Evolutionary conservation across 768 basidiomycete species (phyloP), one percentile per base, ranked within the genome.

Genomic region (Suillus plorans): DNA sequence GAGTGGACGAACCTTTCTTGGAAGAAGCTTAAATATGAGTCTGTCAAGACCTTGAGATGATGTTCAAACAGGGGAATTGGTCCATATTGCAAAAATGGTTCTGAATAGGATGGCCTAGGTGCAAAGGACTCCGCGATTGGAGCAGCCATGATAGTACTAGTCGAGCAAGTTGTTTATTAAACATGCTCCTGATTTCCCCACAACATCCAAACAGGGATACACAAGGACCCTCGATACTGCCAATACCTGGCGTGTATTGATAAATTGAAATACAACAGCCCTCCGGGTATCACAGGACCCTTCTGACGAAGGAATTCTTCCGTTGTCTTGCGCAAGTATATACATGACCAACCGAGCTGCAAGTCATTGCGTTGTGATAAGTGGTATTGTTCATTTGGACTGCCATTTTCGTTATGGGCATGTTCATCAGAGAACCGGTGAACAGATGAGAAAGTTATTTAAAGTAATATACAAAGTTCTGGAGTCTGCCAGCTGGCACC

Each of bases 21-120:
- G 77, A 96, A 95, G 80, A 95, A 96, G 64, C 72, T 79, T 64
- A 96, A 82, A 74, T 94, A 94, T 4, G 90, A 90, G 69, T 95
- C 72, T 4, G 83, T 84, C 67, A 92, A 75, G 68, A 86, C 80
- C 65, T 80, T 85, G 42, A 94, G 86, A 69, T 94, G 87, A 47
- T 82, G 72, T 61, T 94, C 92, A 69, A 92, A 94, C 62, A 89
- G 78, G 1, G 87, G 84, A 39, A 91, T 76, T 4, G 90, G 90
- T 3, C 88, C 89, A 64, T 69, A 68, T 60, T 77, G 77, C 20
- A 68, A 45, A 0, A 64, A 69, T 3, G 69, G 70, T 12, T 80
- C 79, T 25, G 74, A 72, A 22, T 61, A 42, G 5, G 79, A 76
- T 13, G 71, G 64, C 58, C 75, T 66, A 5, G 73, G 58, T 39